phyloP scores from a whole-genome alignment of 1,284 basidiomycete species.

The Singerocomus rubriflavus region DNA sequence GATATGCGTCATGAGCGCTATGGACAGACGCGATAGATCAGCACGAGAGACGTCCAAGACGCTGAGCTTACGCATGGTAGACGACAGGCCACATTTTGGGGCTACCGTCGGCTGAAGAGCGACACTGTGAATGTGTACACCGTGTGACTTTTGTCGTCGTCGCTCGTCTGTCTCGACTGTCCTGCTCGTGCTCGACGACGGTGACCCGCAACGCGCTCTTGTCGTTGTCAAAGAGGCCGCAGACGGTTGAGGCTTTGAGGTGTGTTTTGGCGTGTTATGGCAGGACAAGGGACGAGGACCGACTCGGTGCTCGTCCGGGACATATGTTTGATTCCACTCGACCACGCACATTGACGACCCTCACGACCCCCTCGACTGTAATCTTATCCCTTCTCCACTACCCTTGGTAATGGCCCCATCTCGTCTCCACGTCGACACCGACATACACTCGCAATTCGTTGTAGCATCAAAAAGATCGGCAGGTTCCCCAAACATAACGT shows the following conservation, averaged over 20 bases:
- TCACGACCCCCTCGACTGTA: slow-evolving; percentile 28
- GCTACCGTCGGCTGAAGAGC: not conserved
- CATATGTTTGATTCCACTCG: slow-evolving; percentile 21
- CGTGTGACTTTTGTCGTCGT: too few relatives aligned
- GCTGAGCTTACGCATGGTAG: slow-evolving; percentile 13
- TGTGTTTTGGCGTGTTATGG: slow-evolving; percentile 28
- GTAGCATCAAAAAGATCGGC: slow-evolving; percentile 24
- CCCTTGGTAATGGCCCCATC: slow-evolving; percentile 21
- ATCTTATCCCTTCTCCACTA: slow-evolving; percentile 14
- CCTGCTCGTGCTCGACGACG: too few relatives aligned
- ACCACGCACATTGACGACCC: slow-evolving; percentile 20
- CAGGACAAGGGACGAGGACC: not conserved
- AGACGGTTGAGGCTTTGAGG: not conserved
- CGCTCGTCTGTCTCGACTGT: too few relatives aligned
- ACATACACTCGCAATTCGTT: slow-evolving; percentile 19
- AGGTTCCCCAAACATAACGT: slow-evolving; percentile 12
- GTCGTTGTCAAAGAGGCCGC: too few relatives aligned
- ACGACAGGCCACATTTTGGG: slow-evolving; percentile 20
- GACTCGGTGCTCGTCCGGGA: slow-evolving; percentile 1
- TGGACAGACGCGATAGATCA: not conserved
- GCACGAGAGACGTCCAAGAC: not conserved
- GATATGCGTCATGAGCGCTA: slow-evolving; percentile 27
- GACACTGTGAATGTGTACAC: not conserved
- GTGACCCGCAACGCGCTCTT: too few relatives aligned
- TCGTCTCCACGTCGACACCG: slow-evolving; percentile 33